Conservation (phyloP, 345 rosid species). For the Punica granatum region DNA sequence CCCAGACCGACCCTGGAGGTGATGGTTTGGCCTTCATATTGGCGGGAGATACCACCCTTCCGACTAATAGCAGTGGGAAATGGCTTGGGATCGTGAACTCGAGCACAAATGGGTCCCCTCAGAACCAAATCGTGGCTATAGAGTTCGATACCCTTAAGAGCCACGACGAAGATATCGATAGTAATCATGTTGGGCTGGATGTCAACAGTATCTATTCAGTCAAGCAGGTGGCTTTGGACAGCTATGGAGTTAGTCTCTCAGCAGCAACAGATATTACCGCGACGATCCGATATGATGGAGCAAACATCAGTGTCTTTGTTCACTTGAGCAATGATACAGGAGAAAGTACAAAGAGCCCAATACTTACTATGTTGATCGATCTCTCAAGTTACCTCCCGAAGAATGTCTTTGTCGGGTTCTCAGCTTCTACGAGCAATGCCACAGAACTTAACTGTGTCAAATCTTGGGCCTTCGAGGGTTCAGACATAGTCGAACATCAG, state of each 20-base stretch:
- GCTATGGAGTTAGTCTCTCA: constrained; percentile 20
- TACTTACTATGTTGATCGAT: constrained; percentile 34
- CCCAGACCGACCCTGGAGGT: constrained; percentile 37
- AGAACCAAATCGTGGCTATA: constrained; percentile 37
- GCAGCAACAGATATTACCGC: constrained; percentile 13
- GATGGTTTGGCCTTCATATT: constrained; percentile 73
- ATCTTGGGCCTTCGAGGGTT: constrained; percentile 48
- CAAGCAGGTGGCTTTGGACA: constrained; percentile 32
- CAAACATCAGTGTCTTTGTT: constrained; percentile 38
- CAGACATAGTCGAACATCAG: constrained; percentile 14
- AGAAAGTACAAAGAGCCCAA: constrained; percentile 11
- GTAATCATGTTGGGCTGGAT: constrained; percentile 62
- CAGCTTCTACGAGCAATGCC: constrained; percentile 43
- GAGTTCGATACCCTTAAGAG: constrained; percentile 73
- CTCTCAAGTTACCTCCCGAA: constrained; percentile 44
- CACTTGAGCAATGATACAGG: constrained; percentile 7
- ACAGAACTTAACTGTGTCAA: constrained; percentile 44
- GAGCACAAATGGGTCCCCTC: constrained; percentile 14
- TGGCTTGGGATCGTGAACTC: constrained; percentile 65
- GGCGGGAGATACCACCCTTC: constrained; percentile 19
- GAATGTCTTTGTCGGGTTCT: constrained; percentile 50
- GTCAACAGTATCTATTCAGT: constrained; percentile 35
- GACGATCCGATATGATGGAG: constrained; percentile 33
- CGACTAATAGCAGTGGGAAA: constrained; percentile 35
- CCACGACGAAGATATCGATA: constrained; percentile 37